These are phyloP conservation scores for Millerozyma miso DNA, from an alignment of 805 yeast species.

Conservation along the genomic window DNA sequence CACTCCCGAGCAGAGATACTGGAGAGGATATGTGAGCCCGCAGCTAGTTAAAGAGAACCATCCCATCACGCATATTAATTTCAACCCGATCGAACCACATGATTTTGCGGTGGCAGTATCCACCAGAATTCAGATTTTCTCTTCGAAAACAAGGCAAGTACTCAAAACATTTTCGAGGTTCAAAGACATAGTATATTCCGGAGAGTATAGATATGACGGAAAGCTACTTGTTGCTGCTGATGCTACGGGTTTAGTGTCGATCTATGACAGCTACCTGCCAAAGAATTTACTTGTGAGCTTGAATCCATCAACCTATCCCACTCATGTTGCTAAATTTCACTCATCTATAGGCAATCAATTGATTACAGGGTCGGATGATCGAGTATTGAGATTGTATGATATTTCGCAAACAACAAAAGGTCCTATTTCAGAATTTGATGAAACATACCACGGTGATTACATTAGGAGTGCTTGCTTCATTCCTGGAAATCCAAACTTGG, in stretches of 20 bases:
- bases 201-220: conserved; percentile 90
- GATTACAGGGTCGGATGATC: conserved; percentile 88
- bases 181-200: conserved; percentile 88
- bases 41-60: conserved; percentile 91
- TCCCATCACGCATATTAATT: conserved; percentile 81
- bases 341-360: conserved; percentile 69
- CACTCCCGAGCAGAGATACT: conserved; percentile 89
- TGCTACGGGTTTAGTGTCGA: conserved; percentile 88
- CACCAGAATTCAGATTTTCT: conserved; percentile 86
- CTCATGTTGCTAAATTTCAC: conserved; percentile 91
- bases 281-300: conserved; percentile 75
- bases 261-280: conserved; percentile 80
- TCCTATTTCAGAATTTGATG: conserved; percentile 64
- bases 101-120: conserved; percentile 93
- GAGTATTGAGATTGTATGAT: conserved; percentile 83
- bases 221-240: conserved; percentile 90
- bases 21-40: conserved; percentile 83
- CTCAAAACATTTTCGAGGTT: conserved; percentile 80
- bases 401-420: conserved; percentile 63
- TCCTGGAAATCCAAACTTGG: conserved; percentile 67
- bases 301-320: conserved; percentile 80
- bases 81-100: conserved; percentile 81
- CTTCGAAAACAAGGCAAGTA: conserved; percentile 92
- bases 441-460: conserved; percentile 77
- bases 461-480: conserved; percentile 78